phyloP scores from a whole-genome alignment of 2,329 filamentous ascomycete genomes.

The Chrysoporthe puriensis region DNA sequence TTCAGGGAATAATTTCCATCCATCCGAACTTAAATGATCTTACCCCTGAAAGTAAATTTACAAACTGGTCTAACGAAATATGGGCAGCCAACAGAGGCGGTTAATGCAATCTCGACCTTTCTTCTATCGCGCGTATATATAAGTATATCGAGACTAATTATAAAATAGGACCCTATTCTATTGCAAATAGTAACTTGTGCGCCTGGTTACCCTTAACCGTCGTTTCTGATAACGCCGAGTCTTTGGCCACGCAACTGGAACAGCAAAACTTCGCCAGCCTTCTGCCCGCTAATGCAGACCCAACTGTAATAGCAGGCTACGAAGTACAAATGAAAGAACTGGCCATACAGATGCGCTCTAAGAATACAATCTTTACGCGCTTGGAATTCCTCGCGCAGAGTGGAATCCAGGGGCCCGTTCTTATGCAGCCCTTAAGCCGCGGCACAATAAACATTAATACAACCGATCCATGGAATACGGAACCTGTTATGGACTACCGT shows the following conservation, averaged over 20 bases:
- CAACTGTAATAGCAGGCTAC: constrained; percentile 42
- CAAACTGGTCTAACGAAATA: constrained; percentile 35
- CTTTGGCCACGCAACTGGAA: constrained; percentile 39
- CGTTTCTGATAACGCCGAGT: constrained; percentile 38
- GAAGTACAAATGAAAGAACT: constrained; percentile 44
- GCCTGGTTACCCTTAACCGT: constrained; percentile 43
- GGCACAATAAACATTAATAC: constrained; percentile 45
- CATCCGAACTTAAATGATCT: constrained; percentile 38
- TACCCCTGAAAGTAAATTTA: constrained; percentile 31
- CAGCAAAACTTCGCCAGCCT: constrained; percentile 39
- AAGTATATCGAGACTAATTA: constrained; percentile 7
- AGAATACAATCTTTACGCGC: constrained; percentile 40
- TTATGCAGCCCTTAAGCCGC: constrained; percentile 36
- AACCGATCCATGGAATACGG: constrained; percentile 40
- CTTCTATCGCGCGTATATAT: background rate
- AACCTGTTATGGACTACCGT: constrained; percentile 45
- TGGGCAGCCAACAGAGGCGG: constrained; percentile 36
- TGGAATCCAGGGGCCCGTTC: constrained; percentile 15
- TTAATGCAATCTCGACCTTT: constrained; percentile 24
- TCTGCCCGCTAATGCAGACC: constrained; percentile 38
- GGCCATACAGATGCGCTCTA: constrained; percentile 39
- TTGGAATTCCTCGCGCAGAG: constrained; percentile 36
- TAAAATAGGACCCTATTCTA: constrained; percentile 36
- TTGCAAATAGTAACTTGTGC: constrained; percentile 40
- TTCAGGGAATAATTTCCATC: constrained; percentile 16